Conservation (phyloP, 768 basidiomycete species). For the Pleurotus cornucopiae region DNA sequence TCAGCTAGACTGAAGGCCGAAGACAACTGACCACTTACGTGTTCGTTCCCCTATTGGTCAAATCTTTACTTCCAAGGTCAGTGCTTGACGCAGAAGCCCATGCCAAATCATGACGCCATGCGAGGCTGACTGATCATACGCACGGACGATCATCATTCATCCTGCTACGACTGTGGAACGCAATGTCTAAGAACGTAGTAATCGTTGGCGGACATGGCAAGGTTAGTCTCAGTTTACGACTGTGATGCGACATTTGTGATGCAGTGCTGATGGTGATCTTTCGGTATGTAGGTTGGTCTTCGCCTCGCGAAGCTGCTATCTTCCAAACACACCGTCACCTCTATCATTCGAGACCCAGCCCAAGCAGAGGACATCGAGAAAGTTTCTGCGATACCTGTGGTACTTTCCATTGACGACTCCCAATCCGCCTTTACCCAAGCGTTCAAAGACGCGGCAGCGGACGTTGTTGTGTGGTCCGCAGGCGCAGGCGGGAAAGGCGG, state of each 20-base stretch:
- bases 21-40: no score
- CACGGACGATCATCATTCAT: no score
- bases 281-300: constrained; percentile 32
- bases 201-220: constrained; percentile 55
- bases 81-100: constrained; percentile 6
- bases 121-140: not conserved
- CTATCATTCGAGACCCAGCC: constrained; percentile 46
- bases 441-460: constrained; percentile 34
- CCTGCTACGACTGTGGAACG: no score
- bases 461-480: constrained; percentile 42
- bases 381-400: constrained; percentile 37
- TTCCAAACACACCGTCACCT: constrained; percentile 40
- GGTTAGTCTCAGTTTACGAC: constrained; percentile 20
- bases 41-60: no score
- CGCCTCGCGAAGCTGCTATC: constrained; percentile 49
- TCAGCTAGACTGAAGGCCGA: no score
- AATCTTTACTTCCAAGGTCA: constrained; percentile 15
- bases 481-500: constrained; percentile 59
- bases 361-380: constrained; percentile 45
- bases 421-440: constrained; percentile 38
- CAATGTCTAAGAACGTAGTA: constrained; percentile 36
- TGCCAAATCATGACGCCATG: constrained; percentile 3
- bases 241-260: no score
- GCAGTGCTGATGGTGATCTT: no score
- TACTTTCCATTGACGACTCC: constrained; percentile 52